Percentiles rank a stretch among this genome's conserved stretches.
Evolutionary conservation across 2,329 filamentous ascomycete species (phyloP).

Genomic region (Penicillium psychrosexuale): DNA sequence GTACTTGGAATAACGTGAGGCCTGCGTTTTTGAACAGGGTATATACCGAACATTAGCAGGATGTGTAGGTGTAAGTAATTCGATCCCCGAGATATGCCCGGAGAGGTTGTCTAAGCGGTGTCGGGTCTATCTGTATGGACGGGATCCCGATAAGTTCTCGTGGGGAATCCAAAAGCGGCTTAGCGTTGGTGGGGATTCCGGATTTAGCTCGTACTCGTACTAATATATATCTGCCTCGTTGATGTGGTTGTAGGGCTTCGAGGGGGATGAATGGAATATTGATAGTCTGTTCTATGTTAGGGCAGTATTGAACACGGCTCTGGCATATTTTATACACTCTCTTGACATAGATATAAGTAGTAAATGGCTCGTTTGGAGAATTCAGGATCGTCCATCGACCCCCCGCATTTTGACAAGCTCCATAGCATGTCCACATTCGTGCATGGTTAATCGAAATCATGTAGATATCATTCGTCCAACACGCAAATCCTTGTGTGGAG

Average conservation of each 20-base stretch:
- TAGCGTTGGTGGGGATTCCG: conserved; percentile 19
- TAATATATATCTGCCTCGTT: conserved; percentile 3
- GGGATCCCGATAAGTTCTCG: conserved; percentile 21
- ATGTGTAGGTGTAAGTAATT: not conserved
- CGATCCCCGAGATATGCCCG: not conserved
- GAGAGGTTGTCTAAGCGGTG: not conserved
- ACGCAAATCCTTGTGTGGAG: not conserved
- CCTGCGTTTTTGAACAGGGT: not conserved
- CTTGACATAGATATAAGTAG: too few relatives aligned
- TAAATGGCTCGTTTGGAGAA: not conserved
- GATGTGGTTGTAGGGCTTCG: not conserved
- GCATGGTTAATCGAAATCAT: conserved; percentile 5
- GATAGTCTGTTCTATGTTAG: not conserved
- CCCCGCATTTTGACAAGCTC: conserved; percentile 15
- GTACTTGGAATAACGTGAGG: not conserved
- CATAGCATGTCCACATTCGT: not conserved
- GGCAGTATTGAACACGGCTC: not conserved
- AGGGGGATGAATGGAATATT: not conserved
- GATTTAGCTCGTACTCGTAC: conserved; percentile 20
- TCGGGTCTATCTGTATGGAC: not conserved
- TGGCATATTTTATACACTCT: not conserved
- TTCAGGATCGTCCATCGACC: conserved; percentile 1
- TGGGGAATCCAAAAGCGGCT: conserved; percentile 7
- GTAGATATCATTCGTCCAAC: conserved; percentile 12
- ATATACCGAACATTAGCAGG: not conserved